A percentile compares a stretch with the other conserved stretches of the same genome.
These are phyloP conservation scores for Trichophyton schoenleinii DNA, from an alignment of 2,329 filamentous ascomycete species.

Conservation along the genomic window DNA sequence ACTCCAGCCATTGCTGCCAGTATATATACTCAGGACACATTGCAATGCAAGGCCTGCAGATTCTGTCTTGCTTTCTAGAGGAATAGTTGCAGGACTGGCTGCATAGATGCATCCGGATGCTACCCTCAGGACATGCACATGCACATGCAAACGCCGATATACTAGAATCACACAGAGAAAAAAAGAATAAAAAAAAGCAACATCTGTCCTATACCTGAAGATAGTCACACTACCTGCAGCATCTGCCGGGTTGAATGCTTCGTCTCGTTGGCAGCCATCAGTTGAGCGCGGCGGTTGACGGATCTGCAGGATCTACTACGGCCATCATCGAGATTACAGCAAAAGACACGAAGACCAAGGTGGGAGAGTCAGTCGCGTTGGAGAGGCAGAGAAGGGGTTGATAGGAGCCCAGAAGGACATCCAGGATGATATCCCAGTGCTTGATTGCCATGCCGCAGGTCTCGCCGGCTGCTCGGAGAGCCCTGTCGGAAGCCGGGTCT, in stretches of 20 bases:
- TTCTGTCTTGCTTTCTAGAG: neutral
- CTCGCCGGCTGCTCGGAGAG: conserved; percentile 8
- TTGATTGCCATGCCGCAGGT: neutral
- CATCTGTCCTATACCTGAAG: neutral
- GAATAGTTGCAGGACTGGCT: neutral
- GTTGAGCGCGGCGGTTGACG: neutral
- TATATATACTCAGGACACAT: neutral
- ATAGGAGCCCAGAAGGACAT: neutral
- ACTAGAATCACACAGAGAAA: neutral
- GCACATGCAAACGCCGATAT: neutral
- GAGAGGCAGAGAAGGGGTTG: neutral
- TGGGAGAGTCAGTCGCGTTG: neutral
- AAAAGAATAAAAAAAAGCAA: too few species aligned
- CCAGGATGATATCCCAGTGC: neutral
- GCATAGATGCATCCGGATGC: neutral
- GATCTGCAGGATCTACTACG: neutral
- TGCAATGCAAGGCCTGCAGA: neutral
- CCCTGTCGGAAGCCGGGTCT: conserved; percentile 5
- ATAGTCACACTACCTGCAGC: neutral
- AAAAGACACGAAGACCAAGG: neutral
- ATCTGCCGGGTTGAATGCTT: neutral
- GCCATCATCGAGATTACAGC: neutral
- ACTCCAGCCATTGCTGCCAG: neutral
- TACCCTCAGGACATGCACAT: neutral
- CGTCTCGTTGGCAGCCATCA: neutral